A percentile compares a stretch with the other conserved stretches of the same genome.
Conservation (phyloP, 2,329 filamentous ascomycete species). For the Arthrobotrys pseudoclavata region DNA sequence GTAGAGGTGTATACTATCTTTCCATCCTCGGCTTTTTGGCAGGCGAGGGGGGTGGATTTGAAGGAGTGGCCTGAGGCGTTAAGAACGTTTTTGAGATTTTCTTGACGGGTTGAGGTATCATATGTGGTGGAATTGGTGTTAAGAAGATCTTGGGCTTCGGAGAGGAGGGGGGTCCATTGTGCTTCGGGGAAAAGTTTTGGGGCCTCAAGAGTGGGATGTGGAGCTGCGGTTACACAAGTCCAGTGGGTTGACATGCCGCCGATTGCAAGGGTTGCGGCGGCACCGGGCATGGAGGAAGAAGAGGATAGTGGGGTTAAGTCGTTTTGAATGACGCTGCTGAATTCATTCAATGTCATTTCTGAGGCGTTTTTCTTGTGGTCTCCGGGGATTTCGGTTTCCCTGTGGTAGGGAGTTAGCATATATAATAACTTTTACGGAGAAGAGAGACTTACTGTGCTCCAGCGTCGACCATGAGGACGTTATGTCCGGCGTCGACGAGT, state of each 20-base stretch:
- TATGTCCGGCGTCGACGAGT: conserved; percentile 56
- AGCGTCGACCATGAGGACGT: conserved; percentile 63
- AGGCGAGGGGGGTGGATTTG: conserved; percentile 61
- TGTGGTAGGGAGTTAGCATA: conserved; percentile 19
- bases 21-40: conserved; percentile 50
- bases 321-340: conserved; percentile 33
- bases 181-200: conserved; percentile 61
- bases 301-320: conserved; percentile 26
- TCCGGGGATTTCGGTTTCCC: conserved; percentile 60
- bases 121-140: conserved; percentile 51
- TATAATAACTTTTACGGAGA: neutral
- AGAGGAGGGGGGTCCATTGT: conserved; percentile 38
- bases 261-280: conserved; percentile 61
- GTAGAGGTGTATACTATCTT: conserved; percentile 62
- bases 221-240: conserved; percentile 62
- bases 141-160: conserved; percentile 39
- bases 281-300: conserved; percentile 40
- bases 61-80: conserved; percentile 18
- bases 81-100: conserved; percentile 46
- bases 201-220: conserved; percentile 47
- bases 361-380: conserved; percentile 63
- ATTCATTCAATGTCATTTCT: conserved; percentile 32
- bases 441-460: conserved; percentile 61
- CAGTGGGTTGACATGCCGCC: conserved; percentile 64
- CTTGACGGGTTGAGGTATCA: conserved; percentile 48